These are phyloP conservation scores for Cladobotryum mycophilum DNA, from an alignment of 2,329 filamentous ascomycete genomes.

Conservation along the genomic window DNA sequence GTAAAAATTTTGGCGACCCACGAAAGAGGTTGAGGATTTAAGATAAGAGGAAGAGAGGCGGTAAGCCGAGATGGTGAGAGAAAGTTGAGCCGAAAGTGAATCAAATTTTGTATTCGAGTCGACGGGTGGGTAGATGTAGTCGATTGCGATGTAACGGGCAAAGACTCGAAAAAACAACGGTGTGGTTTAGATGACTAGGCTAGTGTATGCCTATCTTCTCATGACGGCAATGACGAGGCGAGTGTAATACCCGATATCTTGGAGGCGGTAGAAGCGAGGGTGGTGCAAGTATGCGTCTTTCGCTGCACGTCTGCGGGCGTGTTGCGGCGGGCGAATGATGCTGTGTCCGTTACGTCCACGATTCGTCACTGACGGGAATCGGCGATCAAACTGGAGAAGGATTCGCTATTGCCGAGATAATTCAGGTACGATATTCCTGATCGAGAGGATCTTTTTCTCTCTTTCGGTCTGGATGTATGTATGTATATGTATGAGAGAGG, in stretches of 20 bases:
- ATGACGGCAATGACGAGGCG: neutral
- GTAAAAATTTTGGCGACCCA: neutral
- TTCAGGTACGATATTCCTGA: neutral
- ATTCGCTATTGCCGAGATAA: too few species aligned
- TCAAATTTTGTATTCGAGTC: neutral
- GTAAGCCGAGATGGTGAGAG: constrained; percentile 8
- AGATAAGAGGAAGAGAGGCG: neutral
- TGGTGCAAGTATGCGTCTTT: constrained; percentile 10
- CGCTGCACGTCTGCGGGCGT: constrained; percentile 1
- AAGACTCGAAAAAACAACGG: constrained; percentile 1
- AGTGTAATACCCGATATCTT: constrained; percentile 8
- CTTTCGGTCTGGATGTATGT: too few species aligned
- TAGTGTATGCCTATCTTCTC: neutral
- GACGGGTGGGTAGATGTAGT: neutral
- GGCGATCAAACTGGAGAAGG: neutral
- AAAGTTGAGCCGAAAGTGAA: constrained; percentile 15
- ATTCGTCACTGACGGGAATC: neutral
- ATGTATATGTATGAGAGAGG: too few species aligned
- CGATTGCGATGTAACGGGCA: too few species aligned
- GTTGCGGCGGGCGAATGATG: constrained; percentile 6
- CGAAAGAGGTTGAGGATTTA: too few species aligned
- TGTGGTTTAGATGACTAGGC: neutral
- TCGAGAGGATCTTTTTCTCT: neutral
- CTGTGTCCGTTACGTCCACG: constrained; percentile 6
- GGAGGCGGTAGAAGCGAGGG: constrained; percentile 6